phyloP scores from a whole-genome alignment of 2,329 filamentous ascomycete species.

The Cordyceps sp. region DNA sequence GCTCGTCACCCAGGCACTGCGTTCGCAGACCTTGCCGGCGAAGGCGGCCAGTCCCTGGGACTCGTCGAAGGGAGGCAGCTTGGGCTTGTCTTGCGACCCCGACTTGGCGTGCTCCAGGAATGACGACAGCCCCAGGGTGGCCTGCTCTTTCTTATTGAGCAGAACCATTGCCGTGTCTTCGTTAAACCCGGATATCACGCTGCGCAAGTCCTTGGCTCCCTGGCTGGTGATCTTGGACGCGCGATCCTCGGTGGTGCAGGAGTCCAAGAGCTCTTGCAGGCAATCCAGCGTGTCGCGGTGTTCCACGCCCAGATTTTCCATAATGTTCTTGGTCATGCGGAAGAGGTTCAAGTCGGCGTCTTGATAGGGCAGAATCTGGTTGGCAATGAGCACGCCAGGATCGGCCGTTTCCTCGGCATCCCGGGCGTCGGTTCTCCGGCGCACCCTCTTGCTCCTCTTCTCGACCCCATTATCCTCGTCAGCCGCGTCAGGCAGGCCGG shows the following conservation, averaged over 20 bases:
- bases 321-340: slow-evolving; percentile 34
- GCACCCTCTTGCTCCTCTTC: slow-evolving; percentile 49
- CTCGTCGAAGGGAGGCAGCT: slow-evolving; percentile 33
- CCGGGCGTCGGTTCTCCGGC: slow-evolving; percentile 33
- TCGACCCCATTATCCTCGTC: slow-evolving; percentile 41
- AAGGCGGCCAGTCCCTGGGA: slow-evolving; percentile 34
- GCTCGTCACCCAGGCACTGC: slow-evolving; percentile 29
- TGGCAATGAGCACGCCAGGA: slow-evolving; percentile 31
- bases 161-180: slow-evolving; percentile 36
- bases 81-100: slow-evolving; percentile 29
- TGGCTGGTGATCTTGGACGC: slow-evolving; percentile 27
- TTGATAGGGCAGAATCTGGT: slow-evolving; percentile 38
- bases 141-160: slow-evolving; percentile 33
- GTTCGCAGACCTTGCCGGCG: slow-evolving; percentile 26
- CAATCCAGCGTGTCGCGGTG: slow-evolving; percentile 27
- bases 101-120: slow-evolving; percentile 48
- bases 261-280: slow-evolving; percentile 33
- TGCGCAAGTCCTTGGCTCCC: slow-evolving; percentile 31
- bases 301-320: slow-evolving; percentile 37
- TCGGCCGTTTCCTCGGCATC: slow-evolving; percentile 35
- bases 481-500: slow-evolving; percentile 35
- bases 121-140: slow-evolving; percentile 37
- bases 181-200: slow-evolving; percentile 30
- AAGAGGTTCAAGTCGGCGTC: slow-evolving; percentile 40
- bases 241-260: slow-evolving; percentile 32